phyloP scores from a whole-genome alignment of 2,329 filamentous ascomycete genomes.

The Sphaerulina musiva region DNA sequence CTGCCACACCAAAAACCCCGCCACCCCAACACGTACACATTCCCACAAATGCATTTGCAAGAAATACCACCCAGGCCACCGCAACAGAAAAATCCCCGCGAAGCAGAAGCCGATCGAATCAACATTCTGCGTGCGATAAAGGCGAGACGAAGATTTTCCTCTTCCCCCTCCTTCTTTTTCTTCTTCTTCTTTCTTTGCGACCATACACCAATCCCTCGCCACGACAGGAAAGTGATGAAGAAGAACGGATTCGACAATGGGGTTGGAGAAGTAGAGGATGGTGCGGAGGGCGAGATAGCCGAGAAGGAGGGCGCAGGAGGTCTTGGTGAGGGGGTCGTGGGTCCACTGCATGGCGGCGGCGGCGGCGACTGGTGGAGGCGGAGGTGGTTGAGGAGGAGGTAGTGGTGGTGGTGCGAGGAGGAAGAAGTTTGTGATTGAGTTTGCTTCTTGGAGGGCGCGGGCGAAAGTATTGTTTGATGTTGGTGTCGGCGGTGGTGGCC shows the following conservation, averaged over 20 bases:
- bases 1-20: background rate
- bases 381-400: background rate
- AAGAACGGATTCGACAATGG: background rate
- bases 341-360: background rate
- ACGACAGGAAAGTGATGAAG: background rate
- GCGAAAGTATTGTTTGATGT: too few relatives aligned
- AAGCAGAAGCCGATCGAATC: background rate
- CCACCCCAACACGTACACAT: background rate
- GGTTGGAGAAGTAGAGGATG: background rate
- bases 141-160: background rate
- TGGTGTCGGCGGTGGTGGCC: too few relatives aligned
- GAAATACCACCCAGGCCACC: slow-evolving; percentile 2
- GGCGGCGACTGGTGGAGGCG: background rate
- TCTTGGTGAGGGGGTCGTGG: background rate
- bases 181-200: background rate
- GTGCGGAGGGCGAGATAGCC: background rate
- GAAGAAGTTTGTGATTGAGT: too few relatives aligned
- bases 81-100: background rate
- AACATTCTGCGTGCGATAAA: background rate
- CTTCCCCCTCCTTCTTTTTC: too few relatives aligned
- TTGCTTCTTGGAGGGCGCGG: too few relatives aligned
- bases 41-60: background rate
- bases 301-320: background rate
- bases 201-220: background rate
- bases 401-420: background rate